Conservation (phyloP, 345 rosid species). For the Corymbia maculata region DNA sequence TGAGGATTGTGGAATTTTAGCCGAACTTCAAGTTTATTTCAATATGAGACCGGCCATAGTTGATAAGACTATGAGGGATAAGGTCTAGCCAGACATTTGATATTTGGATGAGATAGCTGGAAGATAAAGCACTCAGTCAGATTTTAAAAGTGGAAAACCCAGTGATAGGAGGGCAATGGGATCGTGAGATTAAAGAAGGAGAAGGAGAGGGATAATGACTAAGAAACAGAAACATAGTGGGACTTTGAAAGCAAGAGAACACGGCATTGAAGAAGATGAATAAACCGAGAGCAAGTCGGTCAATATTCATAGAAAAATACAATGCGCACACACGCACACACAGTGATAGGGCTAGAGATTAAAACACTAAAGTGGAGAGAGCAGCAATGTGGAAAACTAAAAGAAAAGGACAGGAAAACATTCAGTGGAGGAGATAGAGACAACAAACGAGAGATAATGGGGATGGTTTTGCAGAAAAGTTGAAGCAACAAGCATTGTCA, state of each 20-base stretch:
- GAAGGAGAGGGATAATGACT: neutral
- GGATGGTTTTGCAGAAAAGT: no score
- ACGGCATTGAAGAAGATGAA: neutral
- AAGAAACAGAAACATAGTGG: neutral
- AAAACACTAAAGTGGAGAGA: neutral
- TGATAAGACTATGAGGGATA: neutral
- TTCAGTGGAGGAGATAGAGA: neutral
- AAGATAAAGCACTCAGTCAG: neutral
- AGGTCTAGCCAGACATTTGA: neutral
- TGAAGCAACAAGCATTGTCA: neutral
- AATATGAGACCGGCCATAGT: no score
- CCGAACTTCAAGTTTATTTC: no score
- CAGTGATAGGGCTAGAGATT: neutral
- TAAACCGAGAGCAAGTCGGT: neutral
- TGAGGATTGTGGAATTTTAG: no score
- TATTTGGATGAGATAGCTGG: neutral
- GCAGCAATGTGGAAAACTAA: neutral
- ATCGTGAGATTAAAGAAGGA: neutral
- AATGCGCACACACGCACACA: neutral
- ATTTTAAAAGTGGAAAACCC: neutral
- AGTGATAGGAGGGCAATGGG: neutral
- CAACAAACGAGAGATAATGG: neutral
- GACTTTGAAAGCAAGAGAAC: neutral
- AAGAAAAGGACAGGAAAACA: neutral
- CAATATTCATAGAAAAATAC: neutral